A percentile compares a stretch with the other conserved stretches of the same genome.
These are phyloP conservation scores for Picochlorum costavermella DNA, from an alignment of 139 green algal species.

Conservation along the genomic window DNA sequence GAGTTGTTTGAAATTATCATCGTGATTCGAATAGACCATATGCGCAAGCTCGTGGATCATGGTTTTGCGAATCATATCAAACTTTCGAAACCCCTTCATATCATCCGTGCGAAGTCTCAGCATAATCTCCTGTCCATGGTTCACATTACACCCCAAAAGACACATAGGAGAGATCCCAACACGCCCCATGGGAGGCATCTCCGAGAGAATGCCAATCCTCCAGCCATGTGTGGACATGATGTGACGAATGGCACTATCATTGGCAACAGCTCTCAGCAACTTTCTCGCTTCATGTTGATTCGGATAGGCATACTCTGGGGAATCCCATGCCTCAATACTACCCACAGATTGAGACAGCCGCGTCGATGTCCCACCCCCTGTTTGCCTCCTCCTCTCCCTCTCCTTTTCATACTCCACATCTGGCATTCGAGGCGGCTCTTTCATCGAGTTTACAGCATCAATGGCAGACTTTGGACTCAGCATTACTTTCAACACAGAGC, in stretches of 20 bases:
- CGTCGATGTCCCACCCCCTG: neutral
- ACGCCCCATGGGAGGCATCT: constrained; percentile 76
- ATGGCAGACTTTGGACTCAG: constrained; percentile 30
- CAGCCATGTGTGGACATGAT: constrained; percentile 63
- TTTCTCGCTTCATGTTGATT: constrained; percentile 36
- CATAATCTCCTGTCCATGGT: too few relatives aligned
- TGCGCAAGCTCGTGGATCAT: too few relatives aligned
- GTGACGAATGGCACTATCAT: constrained; percentile 60
- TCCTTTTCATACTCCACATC: constrained; percentile 56
- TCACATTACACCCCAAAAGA: too few relatives aligned
- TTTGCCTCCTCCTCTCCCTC: constrained; percentile 19
- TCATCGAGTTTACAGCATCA: constrained; percentile 11
- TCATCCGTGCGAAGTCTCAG: too few relatives aligned
- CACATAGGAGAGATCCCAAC: constrained; percentile 64
- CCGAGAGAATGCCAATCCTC: constrained; percentile 56
- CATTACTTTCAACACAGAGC: constrained; percentile 13
- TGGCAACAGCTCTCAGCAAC: constrained; percentile 49
- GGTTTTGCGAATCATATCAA: too few relatives aligned
- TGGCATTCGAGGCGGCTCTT: constrained; percentile 24
- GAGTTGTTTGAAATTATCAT: too few relatives aligned
- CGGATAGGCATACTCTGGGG: constrained; percentile 22
- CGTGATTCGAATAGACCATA: too few relatives aligned
- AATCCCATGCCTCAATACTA: constrained; percentile 28
- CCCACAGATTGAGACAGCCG: constrained; percentile 4
- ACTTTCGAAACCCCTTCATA: too few relatives aligned